phyloP scores from a whole-genome alignment of 129 eudicot genomes.

The Deinandra increscens region DNA sequence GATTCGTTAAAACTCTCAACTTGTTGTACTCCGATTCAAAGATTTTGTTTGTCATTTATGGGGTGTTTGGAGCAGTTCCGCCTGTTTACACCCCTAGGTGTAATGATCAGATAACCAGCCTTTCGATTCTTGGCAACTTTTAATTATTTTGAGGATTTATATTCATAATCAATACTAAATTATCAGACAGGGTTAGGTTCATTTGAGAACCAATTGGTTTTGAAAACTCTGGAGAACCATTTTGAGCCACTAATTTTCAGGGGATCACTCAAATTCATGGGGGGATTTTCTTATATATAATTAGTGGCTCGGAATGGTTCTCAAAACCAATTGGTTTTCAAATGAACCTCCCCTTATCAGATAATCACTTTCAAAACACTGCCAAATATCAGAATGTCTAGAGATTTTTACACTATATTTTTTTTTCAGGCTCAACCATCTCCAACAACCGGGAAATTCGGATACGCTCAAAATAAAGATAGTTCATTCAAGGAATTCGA shows the following conservation, averaged over 20 bases:
- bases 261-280: too few species aligned
- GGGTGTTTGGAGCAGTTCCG: neutral
- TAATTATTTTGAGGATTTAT: slow-evolving; percentile 1
- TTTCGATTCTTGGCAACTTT: neutral
- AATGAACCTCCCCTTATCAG: too few species aligned
- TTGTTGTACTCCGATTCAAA: neutral
- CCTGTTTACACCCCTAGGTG: neutral
- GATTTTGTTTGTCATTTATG: neutral
- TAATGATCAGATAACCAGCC: neutral
- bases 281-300: too few species aligned
- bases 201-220: too few species aligned
- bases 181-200: too few species aligned
- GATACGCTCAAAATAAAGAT: slow-evolving; percentile 44
- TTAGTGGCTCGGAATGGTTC: too few species aligned
- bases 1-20: neutral
- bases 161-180: neutral
- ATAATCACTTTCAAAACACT: neutral
- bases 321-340: too few species aligned
- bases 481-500: slow-evolving; percentile 28
- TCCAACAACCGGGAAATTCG: slow-evolving; percentile 69
- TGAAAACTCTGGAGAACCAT: too few species aligned
- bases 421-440: slow-evolving; percentile 61
- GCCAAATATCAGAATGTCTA: neutral
- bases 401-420: neutral
- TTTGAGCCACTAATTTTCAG: too few species aligned